These are phyloP conservation scores for Schwanniomyces sp. DNA, from an alignment of 805 yeast genomes.

Conservation along the genomic window DNA sequence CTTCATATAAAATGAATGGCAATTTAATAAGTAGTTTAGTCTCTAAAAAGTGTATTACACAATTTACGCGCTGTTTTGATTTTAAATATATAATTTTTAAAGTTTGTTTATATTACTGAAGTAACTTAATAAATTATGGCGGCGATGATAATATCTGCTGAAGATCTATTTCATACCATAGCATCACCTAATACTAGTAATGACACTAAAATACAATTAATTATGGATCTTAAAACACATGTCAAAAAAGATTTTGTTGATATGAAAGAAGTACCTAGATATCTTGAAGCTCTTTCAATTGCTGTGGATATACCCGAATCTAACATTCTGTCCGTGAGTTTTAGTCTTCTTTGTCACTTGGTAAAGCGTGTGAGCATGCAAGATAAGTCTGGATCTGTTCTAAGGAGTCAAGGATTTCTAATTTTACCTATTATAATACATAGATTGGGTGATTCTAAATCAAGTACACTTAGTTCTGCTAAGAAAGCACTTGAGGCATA, in stretches of 20 bases:
- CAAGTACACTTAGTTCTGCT: slow-evolving; percentile 41
- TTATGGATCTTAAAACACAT: slow-evolving; percentile 46
- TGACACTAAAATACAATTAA: slow-evolving; percentile 12
- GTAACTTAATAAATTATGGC: not conserved
- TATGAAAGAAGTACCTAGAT: slow-evolving; percentile 46
- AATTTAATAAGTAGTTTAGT: no score
- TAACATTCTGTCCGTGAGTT: slow-evolving; percentile 41
- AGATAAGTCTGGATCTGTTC: slow-evolving; percentile 39
- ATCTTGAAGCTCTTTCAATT: slow-evolving; percentile 48
- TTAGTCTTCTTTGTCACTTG: slow-evolving; percentile 54
- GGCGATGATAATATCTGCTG: slow-evolving; percentile 9
- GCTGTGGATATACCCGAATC: slow-evolving; percentile 42
- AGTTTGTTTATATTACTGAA: not conserved
- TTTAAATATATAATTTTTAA: not conserved
- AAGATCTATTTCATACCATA: slow-evolving; percentile 16
- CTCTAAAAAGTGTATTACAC: not conserved
- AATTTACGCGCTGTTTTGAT: slow-evolving; percentile 1
- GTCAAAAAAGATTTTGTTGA: slow-evolving; percentile 58
- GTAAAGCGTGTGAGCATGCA: slow-evolving; percentile 60
- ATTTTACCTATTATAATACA: slow-evolving; percentile 54
- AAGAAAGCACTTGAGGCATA: slow-evolving; percentile 52
- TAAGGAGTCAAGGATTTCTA: slow-evolving; percentile 41
- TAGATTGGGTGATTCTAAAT: slow-evolving; percentile 42
- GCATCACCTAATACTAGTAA: slow-evolving; percentile 12
- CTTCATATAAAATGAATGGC: no score